These are phyloP conservation scores for Cryptococcus sp. DNA, from an alignment of 1,284 basidiomycete species.

Conservation along the genomic window DNA sequence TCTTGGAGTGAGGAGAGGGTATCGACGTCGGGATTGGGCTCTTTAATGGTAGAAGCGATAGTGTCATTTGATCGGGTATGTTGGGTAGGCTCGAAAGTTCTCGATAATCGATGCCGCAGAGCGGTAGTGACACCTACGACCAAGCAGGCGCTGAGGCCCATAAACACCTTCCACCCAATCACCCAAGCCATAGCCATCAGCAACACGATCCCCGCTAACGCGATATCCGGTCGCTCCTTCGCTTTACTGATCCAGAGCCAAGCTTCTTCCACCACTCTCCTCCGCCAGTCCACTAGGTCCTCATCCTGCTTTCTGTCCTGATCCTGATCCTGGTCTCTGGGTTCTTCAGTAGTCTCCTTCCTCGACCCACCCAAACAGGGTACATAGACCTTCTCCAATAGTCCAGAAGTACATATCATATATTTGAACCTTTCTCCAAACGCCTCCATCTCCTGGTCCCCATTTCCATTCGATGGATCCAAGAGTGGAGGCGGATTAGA, in stretches of 20 bases:
- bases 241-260: not conserved
- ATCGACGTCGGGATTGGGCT: too few species aligned
- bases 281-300: not conserved
- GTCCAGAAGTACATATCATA: conserved; percentile 35
- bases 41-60: too few species aligned
- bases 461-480: not conserved
- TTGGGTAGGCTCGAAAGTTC: too few species aligned
- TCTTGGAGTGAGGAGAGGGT: not conserved
- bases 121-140: too few species aligned
- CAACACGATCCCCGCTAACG: not conserved
- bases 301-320: too few species aligned
- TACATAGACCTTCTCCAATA: conserved; percentile 39
- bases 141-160: too few species aligned
- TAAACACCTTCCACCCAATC: conserved; percentile 2
- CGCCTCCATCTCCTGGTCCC: conserved; percentile 5
- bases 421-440: conserved; percentile 44
- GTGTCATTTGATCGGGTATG: too few species aligned
- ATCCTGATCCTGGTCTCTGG: too few species aligned
- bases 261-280: not conserved
- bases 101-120: too few species aligned
- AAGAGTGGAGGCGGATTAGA: not conserved
- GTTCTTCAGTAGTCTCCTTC: too few species aligned
- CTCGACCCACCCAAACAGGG: conserved; percentile 8
- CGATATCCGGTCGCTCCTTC: not conserved
- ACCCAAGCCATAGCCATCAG: not conserved